phyloP scores from a whole-genome alignment of 129 eudicot genomes.

The Mikania micrantha region DNA sequence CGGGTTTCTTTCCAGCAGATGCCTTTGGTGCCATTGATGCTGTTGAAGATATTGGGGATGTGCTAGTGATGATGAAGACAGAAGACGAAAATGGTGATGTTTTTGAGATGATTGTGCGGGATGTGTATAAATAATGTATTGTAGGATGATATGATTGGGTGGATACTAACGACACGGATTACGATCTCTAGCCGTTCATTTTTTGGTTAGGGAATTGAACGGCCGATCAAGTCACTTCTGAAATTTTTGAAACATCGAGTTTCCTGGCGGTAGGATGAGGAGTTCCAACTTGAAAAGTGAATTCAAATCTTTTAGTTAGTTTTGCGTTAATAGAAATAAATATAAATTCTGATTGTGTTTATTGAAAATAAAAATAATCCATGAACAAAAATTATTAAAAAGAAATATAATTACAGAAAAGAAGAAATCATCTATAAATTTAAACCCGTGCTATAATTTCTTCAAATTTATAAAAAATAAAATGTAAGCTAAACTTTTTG shows the following conservation, averaged over 20 bases:
- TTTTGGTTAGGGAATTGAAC: slow-evolving; percentile 18
- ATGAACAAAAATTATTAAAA: background rate
- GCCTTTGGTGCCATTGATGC: slow-evolving; percentile 25
- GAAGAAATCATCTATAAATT: no score
- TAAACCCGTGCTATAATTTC: no score
- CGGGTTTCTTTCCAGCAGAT: slow-evolving; percentile 19
- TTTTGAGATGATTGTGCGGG: background rate
- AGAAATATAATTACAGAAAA: no score
- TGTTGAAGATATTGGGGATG: background rate
- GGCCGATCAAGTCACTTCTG: background rate
- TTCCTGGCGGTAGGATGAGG: background rate
- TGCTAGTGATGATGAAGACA: no score
- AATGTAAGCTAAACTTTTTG: no score
- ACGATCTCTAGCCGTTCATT: slow-evolving; percentile 12
- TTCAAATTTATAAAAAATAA: no score
- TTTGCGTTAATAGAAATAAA: background rate
- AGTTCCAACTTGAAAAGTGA: background rate
- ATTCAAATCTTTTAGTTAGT: background rate
- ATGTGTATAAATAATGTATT: slow-evolving; percentile 1
- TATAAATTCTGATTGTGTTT: background rate
- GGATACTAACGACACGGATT: slow-evolving; percentile 4
- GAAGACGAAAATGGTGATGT: no score
- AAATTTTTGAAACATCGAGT: background rate
- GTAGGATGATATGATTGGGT: slow-evolving; percentile 9
- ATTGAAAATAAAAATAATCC: no score